phyloP scores from a whole-genome alignment of 2,329 filamentous ascomycete genomes.

The Botrytis aclada region DNA sequence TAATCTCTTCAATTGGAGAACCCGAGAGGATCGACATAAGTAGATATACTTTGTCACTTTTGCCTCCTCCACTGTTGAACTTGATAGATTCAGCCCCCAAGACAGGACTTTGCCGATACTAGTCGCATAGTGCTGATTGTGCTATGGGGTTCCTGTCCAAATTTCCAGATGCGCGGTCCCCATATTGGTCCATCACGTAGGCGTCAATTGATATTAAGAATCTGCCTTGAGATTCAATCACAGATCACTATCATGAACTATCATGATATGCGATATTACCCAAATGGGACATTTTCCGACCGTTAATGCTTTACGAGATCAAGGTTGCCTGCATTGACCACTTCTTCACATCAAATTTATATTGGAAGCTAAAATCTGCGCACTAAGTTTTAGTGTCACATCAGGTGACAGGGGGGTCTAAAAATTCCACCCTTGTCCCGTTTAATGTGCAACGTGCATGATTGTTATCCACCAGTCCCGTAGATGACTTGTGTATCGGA shows the following conservation, averaged over 20 bases:
- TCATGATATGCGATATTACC: background rate
- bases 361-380: background rate
- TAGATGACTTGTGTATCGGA: background rate
- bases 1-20: background rate
- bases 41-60: background rate
- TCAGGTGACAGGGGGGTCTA: background rate
- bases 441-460: background rate
- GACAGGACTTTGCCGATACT: background rate
- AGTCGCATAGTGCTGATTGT: background rate
- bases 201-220: background rate
- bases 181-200: background rate
- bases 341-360: background rate
- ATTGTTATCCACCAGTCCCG: background rate
- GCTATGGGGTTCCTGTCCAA: background rate
- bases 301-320: background rate
- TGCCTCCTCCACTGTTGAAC: background rate
- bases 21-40: background rate
- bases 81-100: background rate
- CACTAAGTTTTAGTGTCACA: background rate
- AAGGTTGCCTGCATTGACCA: background rate
- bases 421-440: background rate
- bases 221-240: background rate
- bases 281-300: background rate
- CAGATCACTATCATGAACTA: background rate
- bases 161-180: background rate